A percentile compares a stretch with the other conserved stretches of the same genome.
phyloP scores from a whole-genome alignment of 2,329 filamentous ascomycete genomes.

The Alternaria solani region DNA sequence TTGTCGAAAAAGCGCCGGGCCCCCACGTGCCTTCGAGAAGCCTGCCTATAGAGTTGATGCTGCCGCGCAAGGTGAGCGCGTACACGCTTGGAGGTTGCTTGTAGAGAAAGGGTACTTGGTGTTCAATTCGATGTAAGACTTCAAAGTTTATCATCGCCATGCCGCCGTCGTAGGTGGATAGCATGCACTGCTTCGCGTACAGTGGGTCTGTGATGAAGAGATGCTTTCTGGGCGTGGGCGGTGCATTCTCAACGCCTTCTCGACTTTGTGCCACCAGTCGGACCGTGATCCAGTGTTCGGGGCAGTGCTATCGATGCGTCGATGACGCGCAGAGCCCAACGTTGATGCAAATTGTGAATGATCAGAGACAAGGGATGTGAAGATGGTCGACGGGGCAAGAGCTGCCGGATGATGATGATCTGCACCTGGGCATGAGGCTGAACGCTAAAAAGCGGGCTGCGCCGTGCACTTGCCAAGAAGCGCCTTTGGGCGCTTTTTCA shows the following conservation, averaged over 20 bases:
- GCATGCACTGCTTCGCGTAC: slow-evolving; percentile 4
- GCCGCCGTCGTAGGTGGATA: not conserved
- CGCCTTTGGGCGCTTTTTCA: slow-evolving; percentile 10
- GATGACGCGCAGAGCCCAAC: slow-evolving; percentile 6
- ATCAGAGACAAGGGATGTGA: slow-evolving; percentile 1
- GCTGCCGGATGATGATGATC: slow-evolving; percentile 14
- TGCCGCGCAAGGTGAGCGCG: slow-evolving; percentile 2
- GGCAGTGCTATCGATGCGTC: slow-evolving; percentile 1
- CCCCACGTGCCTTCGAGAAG: slow-evolving; percentile 12
- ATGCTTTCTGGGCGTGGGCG: slow-evolving; percentile 9
- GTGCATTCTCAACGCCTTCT: slow-evolving; percentile 8
- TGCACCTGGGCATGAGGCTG: slow-evolving; percentile 14
- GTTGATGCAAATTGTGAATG: slow-evolving; percentile 7
- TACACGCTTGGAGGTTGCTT: slow-evolving; percentile 2
- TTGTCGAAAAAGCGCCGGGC: slow-evolving; percentile 13
- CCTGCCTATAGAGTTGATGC: slow-evolving; percentile 5
- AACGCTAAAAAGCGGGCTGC: slow-evolving; percentile 13
- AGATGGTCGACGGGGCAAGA: slow-evolving; percentile 2
- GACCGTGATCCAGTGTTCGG: slow-evolving; percentile 3
- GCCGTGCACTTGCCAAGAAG: slow-evolving; percentile 11
- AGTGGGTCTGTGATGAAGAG: slow-evolving; percentile 9
- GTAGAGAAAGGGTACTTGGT: not conserved
- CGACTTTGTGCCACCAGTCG: slow-evolving; percentile 1
- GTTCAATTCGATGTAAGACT: not conserved
- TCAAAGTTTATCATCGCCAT: not conserved